Conservation (phyloP, 257 asterid genomes). For the Misopates orontium region DNA sequence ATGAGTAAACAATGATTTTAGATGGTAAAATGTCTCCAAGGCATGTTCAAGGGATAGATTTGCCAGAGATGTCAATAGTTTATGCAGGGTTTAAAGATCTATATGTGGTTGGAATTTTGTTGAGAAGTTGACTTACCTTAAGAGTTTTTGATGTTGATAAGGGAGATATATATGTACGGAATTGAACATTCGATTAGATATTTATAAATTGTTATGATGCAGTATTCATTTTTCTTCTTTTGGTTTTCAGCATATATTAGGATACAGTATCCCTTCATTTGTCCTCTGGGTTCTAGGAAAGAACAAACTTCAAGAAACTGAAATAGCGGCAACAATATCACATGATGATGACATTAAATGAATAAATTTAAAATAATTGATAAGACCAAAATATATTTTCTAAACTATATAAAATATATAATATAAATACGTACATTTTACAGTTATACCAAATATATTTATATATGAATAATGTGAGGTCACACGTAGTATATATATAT, state of each 20-base stretch:
- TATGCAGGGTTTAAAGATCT: conserved; percentile 8
- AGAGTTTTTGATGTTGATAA: background rate
- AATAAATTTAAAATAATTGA: no score
- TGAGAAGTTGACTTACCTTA: conserved; percentile 17
- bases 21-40: conserved; percentile 29
- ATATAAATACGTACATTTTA: no score
- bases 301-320: conserved; percentile 16
- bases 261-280: background rate
- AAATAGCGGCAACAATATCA: no score
- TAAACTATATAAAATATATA: no score
- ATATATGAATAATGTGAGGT: no score
- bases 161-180: background rate
- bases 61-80: conserved; percentile 4
- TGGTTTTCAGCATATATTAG: background rate
- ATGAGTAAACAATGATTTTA: conserved; percentile 3
- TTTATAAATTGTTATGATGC: no score
- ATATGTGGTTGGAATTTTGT: conserved; percentile 30
- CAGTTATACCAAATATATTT: no score
- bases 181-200: background rate
- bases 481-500: no score
- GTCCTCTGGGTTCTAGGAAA: conserved; percentile 32
- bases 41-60: conserved; percentile 29
- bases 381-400: no score
- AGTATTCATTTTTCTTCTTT: no score
- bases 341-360: no score